Conservation (phyloP, 164 flowering plant species). For the Piper betle region DNA sequence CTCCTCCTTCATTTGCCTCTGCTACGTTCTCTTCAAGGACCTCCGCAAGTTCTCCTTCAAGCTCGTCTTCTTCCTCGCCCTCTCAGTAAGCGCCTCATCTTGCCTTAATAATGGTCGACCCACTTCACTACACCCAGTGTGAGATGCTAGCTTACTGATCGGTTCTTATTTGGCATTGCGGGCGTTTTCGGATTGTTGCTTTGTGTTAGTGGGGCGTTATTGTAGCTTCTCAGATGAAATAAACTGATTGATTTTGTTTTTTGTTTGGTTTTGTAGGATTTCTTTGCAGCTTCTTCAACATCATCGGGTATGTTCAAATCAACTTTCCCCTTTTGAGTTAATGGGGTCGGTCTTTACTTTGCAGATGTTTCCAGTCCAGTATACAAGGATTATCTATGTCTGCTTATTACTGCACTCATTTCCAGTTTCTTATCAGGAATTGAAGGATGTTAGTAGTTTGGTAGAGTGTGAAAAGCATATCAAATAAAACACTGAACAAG, state of each 20-base stretch:
- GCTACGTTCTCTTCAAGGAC: slow-evolving; percentile 80
- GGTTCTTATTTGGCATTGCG: neutral
- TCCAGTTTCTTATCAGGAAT: neutral
- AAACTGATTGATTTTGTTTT: neutral
- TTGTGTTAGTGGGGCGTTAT: too few species aligned
- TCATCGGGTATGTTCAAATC: slow-evolving; percentile 52
- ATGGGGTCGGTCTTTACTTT: neutral
- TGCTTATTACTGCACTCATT: too few species aligned
- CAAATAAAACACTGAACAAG: too few species aligned
- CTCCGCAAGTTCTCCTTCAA: slow-evolving; percentile 97
- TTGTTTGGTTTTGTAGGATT: slow-evolving; percentile 47
- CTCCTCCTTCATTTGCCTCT: slow-evolving; percentile 82
- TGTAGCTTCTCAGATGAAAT: too few species aligned
- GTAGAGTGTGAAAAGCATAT: too few species aligned
- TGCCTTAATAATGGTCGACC: neutral
- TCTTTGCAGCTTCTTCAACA: slow-evolving; percentile 91
- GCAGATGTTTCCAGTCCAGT: neutral
- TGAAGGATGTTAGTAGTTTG: too few species aligned
- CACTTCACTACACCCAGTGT: neutral
- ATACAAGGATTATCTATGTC: neutral
- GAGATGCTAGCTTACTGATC: too few species aligned
- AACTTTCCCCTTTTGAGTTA: neutral
- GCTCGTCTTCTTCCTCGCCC: slow-evolving; percentile 96
- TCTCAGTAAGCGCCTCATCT: slow-evolving; percentile 35
- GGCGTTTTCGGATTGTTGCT: neutral